Evolutionary conservation across 2,329 filamentous ascomycete species (phyloP).

Genomic region (Venturia oleaginea): DNA sequence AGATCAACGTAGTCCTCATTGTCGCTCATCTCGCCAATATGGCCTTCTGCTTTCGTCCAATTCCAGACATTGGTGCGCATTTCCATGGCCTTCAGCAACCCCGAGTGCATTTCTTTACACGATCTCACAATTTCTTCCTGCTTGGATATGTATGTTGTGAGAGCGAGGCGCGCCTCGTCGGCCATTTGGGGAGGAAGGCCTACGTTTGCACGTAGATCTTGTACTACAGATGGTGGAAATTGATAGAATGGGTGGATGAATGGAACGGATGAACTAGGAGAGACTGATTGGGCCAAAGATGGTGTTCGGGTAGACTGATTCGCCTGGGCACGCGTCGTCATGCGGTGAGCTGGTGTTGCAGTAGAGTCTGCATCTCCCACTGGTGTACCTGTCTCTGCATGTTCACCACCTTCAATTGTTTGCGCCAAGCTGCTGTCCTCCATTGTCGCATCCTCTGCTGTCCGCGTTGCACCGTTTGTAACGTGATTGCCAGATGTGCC

Average conservation of each 20-base stretch:
- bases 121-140: slow-evolving; percentile 75
- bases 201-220: slow-evolving; percentile 52
- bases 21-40: slow-evolving; percentile 71
- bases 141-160: slow-evolving; percentile 73
- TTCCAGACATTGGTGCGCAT: slow-evolving; percentile 61
- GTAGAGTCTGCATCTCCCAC: slow-evolving; percentile 30
- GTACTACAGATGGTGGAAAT: slow-evolving; percentile 50
- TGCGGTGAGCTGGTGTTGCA: slow-evolving; percentile 37
- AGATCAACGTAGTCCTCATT: slow-evolving; percentile 85
- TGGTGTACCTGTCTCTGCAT: slow-evolving; percentile 1
- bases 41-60: slow-evolving; percentile 71
- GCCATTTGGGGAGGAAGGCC: slow-evolving; percentile 66
- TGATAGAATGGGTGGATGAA: slow-evolving; percentile 68
- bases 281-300: slow-evolving; percentile 29
- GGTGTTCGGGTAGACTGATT: slow-evolving; percentile 27
- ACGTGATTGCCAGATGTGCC: neutral
- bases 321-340: slow-evolving; percentile 47
- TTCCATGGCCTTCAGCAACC: slow-evolving; percentile 63
- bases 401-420: slow-evolving; percentile 20
- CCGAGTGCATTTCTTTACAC: slow-evolving; percentile 57
- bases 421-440: neutral
- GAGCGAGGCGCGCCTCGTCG: slow-evolving; percentile 64
- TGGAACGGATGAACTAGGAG: slow-evolving; percentile 39
- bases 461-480: slow-evolving; percentile 12
- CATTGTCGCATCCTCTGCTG: slow-evolving; percentile 15